Percentiles rank a stretch among this genome's conserved stretches.
These are phyloP conservation scores for Bombardia bombarda DNA, from an alignment of 495 filamentous ascomycete genomes.

Conservation along the genomic window DNA sequence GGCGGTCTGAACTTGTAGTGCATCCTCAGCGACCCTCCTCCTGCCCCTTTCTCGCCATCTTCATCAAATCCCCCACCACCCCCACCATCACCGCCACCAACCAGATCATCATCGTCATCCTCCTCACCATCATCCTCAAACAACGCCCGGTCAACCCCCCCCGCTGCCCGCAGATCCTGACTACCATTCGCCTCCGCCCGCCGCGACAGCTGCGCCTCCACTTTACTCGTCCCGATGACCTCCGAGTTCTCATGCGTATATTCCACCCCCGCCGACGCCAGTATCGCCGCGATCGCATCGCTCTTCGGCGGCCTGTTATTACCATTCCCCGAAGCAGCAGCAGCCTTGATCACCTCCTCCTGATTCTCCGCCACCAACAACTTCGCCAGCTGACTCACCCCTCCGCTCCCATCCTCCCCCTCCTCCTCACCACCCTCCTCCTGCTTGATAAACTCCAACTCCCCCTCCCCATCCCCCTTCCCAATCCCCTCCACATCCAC, in stretches of 20 bases:
- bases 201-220: slow-evolving; percentile 72
- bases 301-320: slow-evolving; percentile 37
- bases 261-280: slow-evolving; percentile 80
- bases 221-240: slow-evolving; percentile 79
- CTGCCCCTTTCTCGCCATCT: background rate
- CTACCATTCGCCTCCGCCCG: slow-evolving; percentile 57
- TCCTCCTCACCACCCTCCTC: slow-evolving; percentile 29
- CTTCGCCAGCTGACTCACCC: slow-evolving; percentile 69
- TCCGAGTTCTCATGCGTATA: slow-evolving; percentile 97
- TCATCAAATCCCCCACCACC: background rate
- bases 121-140: slow-evolving; percentile 16
- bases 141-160: slow-evolving; percentile 15
- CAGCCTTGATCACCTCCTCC: slow-evolving; percentile 23
- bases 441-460: slow-evolving; percentile 31
- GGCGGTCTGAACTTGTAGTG: slow-evolving; percentile 71
- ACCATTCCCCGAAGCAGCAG: background rate
- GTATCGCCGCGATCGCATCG: slow-evolving; percentile 83
- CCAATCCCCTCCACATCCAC: slow-evolving; percentile 49
- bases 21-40: slow-evolving; percentile 23
- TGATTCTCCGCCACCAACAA: slow-evolving; percentile 52
- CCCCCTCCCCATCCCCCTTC: slow-evolving; percentile 44
- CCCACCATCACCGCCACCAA: background rate
- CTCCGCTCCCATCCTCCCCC: slow-evolving; percentile 51
- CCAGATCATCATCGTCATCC: background rate
- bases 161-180: slow-evolving; percentile 35